phyloP scores from a whole-genome alignment of 257 asterid species.

The Lavandula angustifolia region DNA sequence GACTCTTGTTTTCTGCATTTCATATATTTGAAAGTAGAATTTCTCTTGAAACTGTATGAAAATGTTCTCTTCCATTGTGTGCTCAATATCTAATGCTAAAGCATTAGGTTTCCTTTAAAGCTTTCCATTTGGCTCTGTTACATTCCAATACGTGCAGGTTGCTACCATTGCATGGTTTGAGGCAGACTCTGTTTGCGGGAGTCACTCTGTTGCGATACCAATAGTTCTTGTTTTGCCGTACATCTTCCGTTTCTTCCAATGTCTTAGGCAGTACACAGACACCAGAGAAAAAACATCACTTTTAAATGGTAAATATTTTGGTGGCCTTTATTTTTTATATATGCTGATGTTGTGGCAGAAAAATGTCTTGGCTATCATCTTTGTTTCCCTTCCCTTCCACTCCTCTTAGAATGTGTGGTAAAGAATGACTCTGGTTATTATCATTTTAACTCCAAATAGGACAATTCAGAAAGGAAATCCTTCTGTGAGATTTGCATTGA shows the following conservation, averaged over 20 bases:
- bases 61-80: not conserved
- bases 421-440: too few relatives aligned
- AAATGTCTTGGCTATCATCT: constrained; percentile 5
- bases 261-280: constrained; percentile 95
- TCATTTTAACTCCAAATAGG: too few relatives aligned
- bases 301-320: constrained; percentile 65
- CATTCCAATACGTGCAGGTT: constrained; percentile 59
- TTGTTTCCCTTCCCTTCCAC: not conserved
- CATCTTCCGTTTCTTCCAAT: constrained; percentile 89
- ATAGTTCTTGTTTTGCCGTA: constrained; percentile 90
- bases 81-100: constrained; percentile 13
- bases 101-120: constrained; percentile 29
- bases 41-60: constrained; percentile 23
- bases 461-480: too few relatives aligned
- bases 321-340: constrained; percentile 11
- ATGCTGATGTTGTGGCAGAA: constrained; percentile 4
- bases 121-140: constrained; percentile 36
- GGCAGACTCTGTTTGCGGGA: constrained; percentile 98
- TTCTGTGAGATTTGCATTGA: too few relatives aligned
- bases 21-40: constrained; percentile 19
- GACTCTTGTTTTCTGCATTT: not conserved
- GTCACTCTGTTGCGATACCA: constrained; percentile 94
- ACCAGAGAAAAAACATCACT: constrained; percentile 80
- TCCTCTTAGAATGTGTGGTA: not conserved
- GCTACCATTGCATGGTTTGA: constrained; percentile 99